phyloP scores from a whole-genome alignment of 306 rosid species.

The Parietaria judaica region DNA sequence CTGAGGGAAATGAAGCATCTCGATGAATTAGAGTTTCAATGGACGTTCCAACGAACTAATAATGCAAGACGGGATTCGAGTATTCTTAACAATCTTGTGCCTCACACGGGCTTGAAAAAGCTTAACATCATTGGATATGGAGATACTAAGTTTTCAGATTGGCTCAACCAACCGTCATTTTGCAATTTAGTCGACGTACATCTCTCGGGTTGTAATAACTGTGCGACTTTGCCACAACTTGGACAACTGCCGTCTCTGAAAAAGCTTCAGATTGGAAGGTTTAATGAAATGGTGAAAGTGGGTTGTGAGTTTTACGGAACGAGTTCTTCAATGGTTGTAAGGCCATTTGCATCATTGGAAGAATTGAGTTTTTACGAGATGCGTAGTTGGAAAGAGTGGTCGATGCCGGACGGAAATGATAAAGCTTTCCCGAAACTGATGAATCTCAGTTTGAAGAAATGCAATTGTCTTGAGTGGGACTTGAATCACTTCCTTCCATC shows the following conservation, averaged over 20 bases:
- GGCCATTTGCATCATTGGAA: constrained; percentile 4
- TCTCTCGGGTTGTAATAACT: background rate
- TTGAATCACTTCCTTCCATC: constrained; percentile 1
- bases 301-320: constrained; percentile 7
- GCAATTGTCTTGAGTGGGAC: background rate
- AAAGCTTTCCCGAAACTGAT: background rate
- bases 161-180: constrained; percentile 6
- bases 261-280: background rate
- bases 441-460: background rate
- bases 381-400: constrained; percentile 6
- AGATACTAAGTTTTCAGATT: constrained; percentile 14
- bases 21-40: constrained; percentile 10
- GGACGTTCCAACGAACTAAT: background rate
- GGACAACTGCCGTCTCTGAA: constrained; percentile 15
- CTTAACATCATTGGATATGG: constrained; percentile 2
- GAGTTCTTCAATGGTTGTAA: background rate
- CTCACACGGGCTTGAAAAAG: background rate
- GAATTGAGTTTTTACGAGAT: background rate
- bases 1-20: constrained; percentile 7
- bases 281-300: background rate
- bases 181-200: background rate
- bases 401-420: background rate
- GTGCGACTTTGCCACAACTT: background rate
- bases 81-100: constrained; percentile 5
- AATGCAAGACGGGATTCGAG: background rate